A percentile compares a stretch with the other conserved stretches of the same genome.
These are phyloP conservation scores for Fusarium heterosporum DNA, from an alignment of 2,329 filamentous ascomycete species.

Conservation along the genomic window DNA sequence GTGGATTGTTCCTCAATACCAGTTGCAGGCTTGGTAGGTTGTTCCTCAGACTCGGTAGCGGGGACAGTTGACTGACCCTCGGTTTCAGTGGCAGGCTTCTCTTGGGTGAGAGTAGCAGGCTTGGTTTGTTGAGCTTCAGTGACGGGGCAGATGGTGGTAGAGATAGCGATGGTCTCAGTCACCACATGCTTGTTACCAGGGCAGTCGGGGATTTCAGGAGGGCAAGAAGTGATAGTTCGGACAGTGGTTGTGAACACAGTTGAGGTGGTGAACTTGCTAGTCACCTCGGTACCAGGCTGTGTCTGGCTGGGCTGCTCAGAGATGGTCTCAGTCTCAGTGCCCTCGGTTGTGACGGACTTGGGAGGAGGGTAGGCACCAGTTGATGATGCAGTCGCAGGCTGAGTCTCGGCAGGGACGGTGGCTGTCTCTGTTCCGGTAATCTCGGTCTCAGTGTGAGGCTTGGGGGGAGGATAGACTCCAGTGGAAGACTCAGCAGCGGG, in stretches of 20 bases:
- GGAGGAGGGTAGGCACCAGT: conserved; percentile 21
- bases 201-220: conserved; percentile 38
- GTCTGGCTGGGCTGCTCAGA: conserved; percentile 9
- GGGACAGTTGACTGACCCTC: neutral
- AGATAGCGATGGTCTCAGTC: conserved; percentile 42
- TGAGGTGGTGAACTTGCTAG: conserved; percentile 31
- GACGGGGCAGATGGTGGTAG: conserved; percentile 41
- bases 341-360: conserved; percentile 4
- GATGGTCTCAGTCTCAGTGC: neutral
- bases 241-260: conserved; percentile 42
- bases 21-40: conserved; percentile 9
- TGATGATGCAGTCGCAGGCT: neutral
- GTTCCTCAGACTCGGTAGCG: neutral
- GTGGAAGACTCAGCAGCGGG: neutral
- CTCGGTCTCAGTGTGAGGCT: neutral
- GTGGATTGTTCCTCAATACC: conserved; percentile 1
- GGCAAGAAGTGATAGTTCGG: conserved; percentile 38
- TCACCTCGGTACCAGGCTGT: neutral
- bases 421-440: neutral
- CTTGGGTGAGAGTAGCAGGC: conserved; percentile 15
- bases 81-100: conserved; percentile 15
- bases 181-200: conserved; percentile 27
- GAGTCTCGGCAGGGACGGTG: neutral
- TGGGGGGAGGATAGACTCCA: neutral
- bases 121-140: conserved; percentile 20